Percentiles rank a stretch among this genome's conserved stretches.
These are phyloP conservation scores for Xylariaceae sp. DNA, from an alignment of 2,329 filamentous ascomycete species.

Conservation along the genomic window DNA sequence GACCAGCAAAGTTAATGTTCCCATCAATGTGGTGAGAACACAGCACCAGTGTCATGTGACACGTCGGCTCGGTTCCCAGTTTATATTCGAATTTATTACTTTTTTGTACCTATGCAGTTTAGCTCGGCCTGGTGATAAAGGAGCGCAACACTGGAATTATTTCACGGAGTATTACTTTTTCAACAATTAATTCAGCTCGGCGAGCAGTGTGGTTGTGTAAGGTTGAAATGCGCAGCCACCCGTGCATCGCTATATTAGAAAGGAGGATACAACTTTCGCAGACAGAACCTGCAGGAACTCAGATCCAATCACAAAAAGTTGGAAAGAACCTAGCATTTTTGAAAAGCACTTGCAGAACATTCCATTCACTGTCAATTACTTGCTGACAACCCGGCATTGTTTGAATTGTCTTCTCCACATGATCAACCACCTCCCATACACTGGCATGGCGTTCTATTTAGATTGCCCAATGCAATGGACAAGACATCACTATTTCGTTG, in stretches of 20 bases:
- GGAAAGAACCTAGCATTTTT: not conserved
- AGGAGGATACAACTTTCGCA: not conserved
- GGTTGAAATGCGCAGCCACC: not conserved
- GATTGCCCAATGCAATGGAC: too few species aligned
- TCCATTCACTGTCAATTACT: not conserved
- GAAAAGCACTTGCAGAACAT: not conserved
- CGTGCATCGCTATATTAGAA: not conserved
- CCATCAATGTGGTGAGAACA: conserved; percentile 39
- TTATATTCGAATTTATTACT: conserved; percentile 3
- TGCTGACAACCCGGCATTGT: not conserved
- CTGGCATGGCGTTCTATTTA: too few species aligned
- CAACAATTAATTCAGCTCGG: not conserved
- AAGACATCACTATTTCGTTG: too few species aligned
- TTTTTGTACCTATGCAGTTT: not conserved
- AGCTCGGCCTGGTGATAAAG: not conserved
- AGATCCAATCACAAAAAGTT: not conserved
- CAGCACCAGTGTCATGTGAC: conserved; percentile 20
- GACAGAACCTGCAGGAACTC: not conserved
- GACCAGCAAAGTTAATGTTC: not conserved
- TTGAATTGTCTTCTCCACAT: not conserved
- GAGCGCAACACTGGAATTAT: not conserved
- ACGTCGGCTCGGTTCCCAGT: conserved; percentile 2
- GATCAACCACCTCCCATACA: not conserved
- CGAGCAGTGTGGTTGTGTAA: not conserved
- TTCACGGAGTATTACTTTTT: not conserved